phyloP scores from a whole-genome alignment of 2,329 filamentous ascomycete genomes.

The Ascochyta koolunga region DNA sequence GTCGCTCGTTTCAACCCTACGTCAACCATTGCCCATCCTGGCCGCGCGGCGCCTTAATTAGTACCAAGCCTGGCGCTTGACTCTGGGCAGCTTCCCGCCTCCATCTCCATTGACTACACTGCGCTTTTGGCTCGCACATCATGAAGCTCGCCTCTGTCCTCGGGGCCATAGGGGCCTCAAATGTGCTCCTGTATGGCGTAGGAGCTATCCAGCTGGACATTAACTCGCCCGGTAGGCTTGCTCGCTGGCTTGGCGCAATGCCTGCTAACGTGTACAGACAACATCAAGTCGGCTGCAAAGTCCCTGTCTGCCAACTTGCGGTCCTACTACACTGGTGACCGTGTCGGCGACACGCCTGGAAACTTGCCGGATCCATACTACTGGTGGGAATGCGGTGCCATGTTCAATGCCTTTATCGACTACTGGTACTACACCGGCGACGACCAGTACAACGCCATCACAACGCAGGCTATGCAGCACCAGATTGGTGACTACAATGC shows the following conservation, averaged over 20 bases:
- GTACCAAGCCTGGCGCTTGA: slow-evolving; percentile 33
- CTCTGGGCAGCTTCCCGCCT: slow-evolving; percentile 21
- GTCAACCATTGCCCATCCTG: slow-evolving; percentile 23
- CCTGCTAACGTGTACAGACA: slow-evolving; percentile 54
- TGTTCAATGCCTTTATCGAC: slow-evolving; percentile 49
- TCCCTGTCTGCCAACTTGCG: slow-evolving; percentile 67
- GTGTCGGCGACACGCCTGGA: slow-evolving; percentile 63
- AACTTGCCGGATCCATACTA: slow-evolving; percentile 57
- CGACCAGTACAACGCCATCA: slow-evolving; percentile 48
- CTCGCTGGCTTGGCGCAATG: background rate
- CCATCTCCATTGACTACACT: slow-evolving; percentile 9
- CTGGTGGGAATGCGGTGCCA: slow-evolving; percentile 52
- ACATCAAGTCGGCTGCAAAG: slow-evolving; percentile 66
- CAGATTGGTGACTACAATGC: slow-evolving; percentile 76
- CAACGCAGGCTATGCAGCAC: slow-evolving; percentile 66
- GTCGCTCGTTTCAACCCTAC: slow-evolving; percentile 39
- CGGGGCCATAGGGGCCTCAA: slow-evolving; percentile 40
- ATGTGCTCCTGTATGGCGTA: slow-evolving; percentile 38
- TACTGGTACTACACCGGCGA: slow-evolving; percentile 54
- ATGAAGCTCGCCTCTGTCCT: slow-evolving; percentile 46
- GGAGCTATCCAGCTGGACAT: slow-evolving; percentile 42
- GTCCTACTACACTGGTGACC: slow-evolving; percentile 69
- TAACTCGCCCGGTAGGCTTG: slow-evolving; percentile 33
- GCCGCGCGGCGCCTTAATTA: slow-evolving; percentile 15
- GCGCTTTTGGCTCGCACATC: slow-evolving; percentile 20